Conservation (phyloP, 306 rosid species). For the Sindora glabra region DNA sequence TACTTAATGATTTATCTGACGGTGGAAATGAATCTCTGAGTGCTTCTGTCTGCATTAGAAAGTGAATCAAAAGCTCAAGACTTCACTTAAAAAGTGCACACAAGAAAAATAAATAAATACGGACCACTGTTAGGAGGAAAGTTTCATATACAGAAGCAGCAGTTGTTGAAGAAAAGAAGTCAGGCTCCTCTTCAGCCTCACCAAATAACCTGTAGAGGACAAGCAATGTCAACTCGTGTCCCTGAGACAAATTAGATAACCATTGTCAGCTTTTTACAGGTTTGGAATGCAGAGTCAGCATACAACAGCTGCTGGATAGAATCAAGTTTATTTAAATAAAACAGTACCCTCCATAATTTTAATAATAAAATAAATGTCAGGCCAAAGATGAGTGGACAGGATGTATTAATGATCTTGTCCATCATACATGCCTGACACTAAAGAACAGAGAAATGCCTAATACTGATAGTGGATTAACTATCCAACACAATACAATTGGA, state of each 20-base stretch:
- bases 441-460: not conserved
- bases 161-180: constrained; percentile 89
- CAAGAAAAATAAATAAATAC: constrained; percentile 24
- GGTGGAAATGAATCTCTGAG: constrained; percentile 93
- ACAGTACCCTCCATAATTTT: not conserved
- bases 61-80: constrained; percentile 23
- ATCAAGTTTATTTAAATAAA: not conserved
- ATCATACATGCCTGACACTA: not conserved
- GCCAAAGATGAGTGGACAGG: not conserved
- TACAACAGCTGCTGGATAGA: constrained; percentile 2
- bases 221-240: constrained; percentile 96
- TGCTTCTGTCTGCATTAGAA: constrained; percentile 76
- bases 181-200: constrained; percentile 83
- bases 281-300: constrained; percentile 8
- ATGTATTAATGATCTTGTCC: not conserved
- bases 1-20: constrained; percentile 83
- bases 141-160: constrained; percentile 91
- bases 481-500: not conserved
- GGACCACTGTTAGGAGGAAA: constrained; percentile 70
- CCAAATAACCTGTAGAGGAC: constrained; percentile 97
- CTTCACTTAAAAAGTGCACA: constrained; percentile 12
- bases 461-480: not conserved
- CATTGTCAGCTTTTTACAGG: constrained; percentile 37
- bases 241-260: constrained; percentile 59
- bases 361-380: not conserved